These are phyloP conservation scores for Pittosporum tobira DNA, from an alignment of 129 eudicot species.

Conservation along the genomic window DNA sequence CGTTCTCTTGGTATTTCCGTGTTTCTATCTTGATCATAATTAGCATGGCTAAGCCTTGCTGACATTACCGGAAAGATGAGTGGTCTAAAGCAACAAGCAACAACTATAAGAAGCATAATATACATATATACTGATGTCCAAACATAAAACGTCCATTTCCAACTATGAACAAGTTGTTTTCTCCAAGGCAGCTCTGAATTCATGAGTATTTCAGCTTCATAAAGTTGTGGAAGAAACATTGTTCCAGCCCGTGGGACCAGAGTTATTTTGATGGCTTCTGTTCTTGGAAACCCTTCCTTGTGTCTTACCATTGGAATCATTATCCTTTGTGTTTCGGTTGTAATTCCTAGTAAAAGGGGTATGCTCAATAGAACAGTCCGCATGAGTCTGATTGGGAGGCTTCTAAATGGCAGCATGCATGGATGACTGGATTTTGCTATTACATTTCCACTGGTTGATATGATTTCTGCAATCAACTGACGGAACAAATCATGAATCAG, in stretches of 20 bases:
- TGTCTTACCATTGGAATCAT: constrained; percentile 38
- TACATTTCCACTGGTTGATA: constrained; percentile 36
- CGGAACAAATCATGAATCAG: neutral
- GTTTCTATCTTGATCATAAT: neutral
- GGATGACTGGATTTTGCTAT: constrained; percentile 57
- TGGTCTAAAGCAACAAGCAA: constrained; percentile 38
- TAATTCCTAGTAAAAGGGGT: constrained; percentile 55
- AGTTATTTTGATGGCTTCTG: constrained; percentile 39
- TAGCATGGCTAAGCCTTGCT: neutral
- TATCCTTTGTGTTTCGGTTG: constrained; percentile 47
- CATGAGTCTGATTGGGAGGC: constrained; percentile 50
- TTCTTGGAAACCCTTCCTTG: constrained; percentile 50
- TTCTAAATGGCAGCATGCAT: constrained; percentile 54
- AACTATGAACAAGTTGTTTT: constrained; percentile 46
- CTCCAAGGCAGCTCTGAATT: constrained; percentile 64
- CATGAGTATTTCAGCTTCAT: constrained; percentile 48
- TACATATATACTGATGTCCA: constrained; percentile 62
- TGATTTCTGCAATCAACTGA: constrained; percentile 55
- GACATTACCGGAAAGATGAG: constrained; percentile 29
- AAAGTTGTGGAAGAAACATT: constrained; percentile 54
- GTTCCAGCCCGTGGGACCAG: constrained; percentile 63
- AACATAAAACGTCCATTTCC: constrained; percentile 86
- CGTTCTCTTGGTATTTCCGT: neutral
- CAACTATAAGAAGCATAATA: constrained; percentile 36
- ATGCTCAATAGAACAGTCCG: constrained; percentile 40